Percentiles rank a stretch among this genome's conserved stretches.
Conservation (phyloP, 2,329 filamentous ascomycete genomes). For the Nemania abortiva region DNA sequence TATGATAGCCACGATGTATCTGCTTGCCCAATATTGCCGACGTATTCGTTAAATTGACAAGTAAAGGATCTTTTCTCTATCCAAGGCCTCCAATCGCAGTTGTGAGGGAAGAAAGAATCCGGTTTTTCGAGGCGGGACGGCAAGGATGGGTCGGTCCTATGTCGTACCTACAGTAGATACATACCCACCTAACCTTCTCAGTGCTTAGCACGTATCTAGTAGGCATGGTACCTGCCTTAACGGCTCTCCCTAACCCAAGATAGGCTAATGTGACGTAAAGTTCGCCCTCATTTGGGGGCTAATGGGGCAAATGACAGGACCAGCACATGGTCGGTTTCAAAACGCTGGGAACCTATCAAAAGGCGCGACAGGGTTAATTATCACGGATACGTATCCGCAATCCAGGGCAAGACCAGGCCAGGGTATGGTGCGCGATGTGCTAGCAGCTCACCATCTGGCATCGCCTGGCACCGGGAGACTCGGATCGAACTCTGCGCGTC, state of each 20-base stretch:
- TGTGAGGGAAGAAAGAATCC: neutral
- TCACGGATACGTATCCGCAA: neutral
- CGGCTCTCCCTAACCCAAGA: constrained; percentile 10
- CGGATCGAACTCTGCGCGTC: constrained; percentile 12
- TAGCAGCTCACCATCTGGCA: neutral
- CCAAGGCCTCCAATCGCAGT: neutral
- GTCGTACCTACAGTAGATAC: too few species aligned
- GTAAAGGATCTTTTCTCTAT: neutral
- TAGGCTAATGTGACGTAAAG: constrained; percentile 1
- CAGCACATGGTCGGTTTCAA: constrained; percentile 20
- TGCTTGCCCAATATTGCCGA: neutral
- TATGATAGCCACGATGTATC: neutral
- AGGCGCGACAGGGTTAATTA: neutral
- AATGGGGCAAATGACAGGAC: constrained; percentile 35
- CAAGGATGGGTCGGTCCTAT: constrained; percentile 7
- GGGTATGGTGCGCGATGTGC: too few species aligned
- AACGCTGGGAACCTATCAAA: constrained; percentile 31
- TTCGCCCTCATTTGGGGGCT: constrained; percentile 15
- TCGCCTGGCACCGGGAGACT: constrained; percentile 16
- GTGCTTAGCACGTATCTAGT: neutral
- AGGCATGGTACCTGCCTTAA: neutral
- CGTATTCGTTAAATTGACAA: constrained; percentile 3
- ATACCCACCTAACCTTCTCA: neutral
- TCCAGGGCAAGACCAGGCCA: neutral
- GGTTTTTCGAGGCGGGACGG: constrained; percentile 5